Evolutionary conservation across 257 asterid species (phyloP).

Genomic region (Dorcoceras hygrometricum): DNA sequence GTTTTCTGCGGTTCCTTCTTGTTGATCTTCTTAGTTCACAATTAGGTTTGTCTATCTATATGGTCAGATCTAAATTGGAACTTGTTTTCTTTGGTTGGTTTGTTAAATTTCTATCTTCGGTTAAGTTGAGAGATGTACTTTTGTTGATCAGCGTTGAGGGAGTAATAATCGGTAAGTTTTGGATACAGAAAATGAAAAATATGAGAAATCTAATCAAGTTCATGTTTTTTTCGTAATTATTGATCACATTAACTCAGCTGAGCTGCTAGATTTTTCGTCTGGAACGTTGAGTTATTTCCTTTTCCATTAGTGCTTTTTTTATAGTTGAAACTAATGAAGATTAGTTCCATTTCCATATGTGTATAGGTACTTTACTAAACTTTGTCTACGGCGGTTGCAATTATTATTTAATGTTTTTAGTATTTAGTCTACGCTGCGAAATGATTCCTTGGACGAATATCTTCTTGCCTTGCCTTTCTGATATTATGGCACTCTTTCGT

Average conservation of each 20-base stretch:
- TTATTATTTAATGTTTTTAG: neutral
- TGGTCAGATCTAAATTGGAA: conserved; percentile 13
- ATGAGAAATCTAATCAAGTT: neutral
- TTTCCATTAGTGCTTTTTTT: neutral
- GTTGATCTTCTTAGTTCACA: neutral
- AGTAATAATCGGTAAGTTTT: neutral
- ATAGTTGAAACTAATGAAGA: neutral
- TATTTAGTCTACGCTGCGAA: neutral
- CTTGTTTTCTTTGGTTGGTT: neutral
- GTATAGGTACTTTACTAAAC: neutral
- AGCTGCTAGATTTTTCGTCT: neutral
- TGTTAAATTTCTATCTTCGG: conserved; percentile 1
- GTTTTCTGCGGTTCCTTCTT: no score
- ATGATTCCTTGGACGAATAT: conserved; percentile 4
- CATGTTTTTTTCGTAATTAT: neutral
- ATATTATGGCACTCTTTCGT: conserved; percentile 1
- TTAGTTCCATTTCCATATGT: neutral
- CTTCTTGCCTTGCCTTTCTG: neutral
- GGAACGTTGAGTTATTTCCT: neutral
- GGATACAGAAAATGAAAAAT: neutral
- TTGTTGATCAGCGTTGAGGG: conserved; percentile 3
- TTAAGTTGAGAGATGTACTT: neutral
- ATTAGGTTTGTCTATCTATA: neutral
- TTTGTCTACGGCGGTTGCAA: conserved; percentile 4
- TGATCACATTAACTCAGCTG: neutral